These are phyloP conservation scores for Agrocybe pediades DNA, from an alignment of 768 basidiomycete genomes.

Conservation along the genomic window DNA sequence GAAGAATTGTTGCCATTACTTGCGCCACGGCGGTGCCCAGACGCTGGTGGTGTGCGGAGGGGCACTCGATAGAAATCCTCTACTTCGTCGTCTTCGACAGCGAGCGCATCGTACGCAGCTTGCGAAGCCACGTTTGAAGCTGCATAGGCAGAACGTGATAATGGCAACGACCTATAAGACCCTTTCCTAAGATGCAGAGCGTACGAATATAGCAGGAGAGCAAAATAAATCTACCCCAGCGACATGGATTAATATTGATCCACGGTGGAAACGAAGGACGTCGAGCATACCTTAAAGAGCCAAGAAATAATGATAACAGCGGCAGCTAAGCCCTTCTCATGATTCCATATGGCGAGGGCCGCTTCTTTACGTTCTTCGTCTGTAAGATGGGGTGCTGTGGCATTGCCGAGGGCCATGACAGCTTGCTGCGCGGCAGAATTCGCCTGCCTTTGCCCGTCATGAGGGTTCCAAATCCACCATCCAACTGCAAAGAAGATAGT, in stretches of 20 bases:
- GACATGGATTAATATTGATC: slow-evolving; percentile 8
- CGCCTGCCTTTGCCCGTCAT: slow-evolving; percentile 80
- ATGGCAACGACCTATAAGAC: slow-evolving; percentile 82
- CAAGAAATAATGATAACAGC: slow-evolving; percentile 81
- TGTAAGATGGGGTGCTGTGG: slow-evolving; percentile 54
- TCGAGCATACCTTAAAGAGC: slow-evolving; percentile 75
- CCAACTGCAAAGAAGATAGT: slow-evolving; percentile 87
- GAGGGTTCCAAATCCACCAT: slow-evolving; percentile 93
- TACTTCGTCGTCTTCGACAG: slow-evolving; percentile 60
- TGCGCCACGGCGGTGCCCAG: slow-evolving; percentile 33
- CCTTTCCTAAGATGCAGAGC: slow-evolving; percentile 90
- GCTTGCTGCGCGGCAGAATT: slow-evolving; percentile 90
- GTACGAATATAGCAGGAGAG: slow-evolving; percentile 88
- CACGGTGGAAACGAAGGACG: not conserved
- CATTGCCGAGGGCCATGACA: slow-evolving; percentile 66
- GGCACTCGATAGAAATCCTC: slow-evolving; percentile 73
- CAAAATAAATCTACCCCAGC: slow-evolving; percentile 80
- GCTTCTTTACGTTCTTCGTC: slow-evolving; percentile 68
- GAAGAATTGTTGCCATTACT: slow-evolving; percentile 30
- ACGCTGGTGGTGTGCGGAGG: slow-evolving; percentile 46
- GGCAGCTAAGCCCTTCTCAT: slow-evolving; percentile 83
- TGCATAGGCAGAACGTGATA: slow-evolving; percentile 43
- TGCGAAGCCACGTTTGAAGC: slow-evolving; percentile 28
- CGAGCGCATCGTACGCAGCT: slow-evolving; percentile 40
- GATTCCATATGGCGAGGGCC: slow-evolving; percentile 84